Percentiles rank a stretch among this genome's conserved stretches.
Conservation (phyloP, 352 stramenopile species). For the Aphanomyces cochlioides region DNA sequence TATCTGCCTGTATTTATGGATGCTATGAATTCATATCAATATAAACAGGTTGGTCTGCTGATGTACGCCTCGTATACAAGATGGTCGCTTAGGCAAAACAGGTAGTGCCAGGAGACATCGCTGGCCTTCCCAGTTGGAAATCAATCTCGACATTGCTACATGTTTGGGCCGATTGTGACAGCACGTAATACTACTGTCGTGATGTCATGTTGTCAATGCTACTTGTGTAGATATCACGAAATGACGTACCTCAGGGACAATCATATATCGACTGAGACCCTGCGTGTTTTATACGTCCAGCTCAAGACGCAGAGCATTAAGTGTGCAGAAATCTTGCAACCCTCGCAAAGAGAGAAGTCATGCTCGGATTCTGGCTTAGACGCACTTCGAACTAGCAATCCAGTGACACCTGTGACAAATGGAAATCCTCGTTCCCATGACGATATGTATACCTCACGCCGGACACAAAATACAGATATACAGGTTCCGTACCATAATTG, state of each 20-base stretch:
- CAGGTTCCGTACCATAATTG: conserved; percentile 11
- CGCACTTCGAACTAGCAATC: neutral
- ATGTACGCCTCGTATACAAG: neutral
- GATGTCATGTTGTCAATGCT: neutral
- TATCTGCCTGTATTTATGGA: conserved; percentile 16
- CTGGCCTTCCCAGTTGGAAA: neutral
- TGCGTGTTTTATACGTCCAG: conserved; percentile 16
- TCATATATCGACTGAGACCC: conserved; percentile 1
- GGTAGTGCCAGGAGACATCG: neutral
- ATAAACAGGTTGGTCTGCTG: conserved; percentile 11
- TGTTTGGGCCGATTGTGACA: conserved; percentile 24
- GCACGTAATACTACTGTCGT: neutral
- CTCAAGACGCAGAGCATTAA: conserved; percentile 21
- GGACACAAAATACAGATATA: neutral
- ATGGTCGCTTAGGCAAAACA: neutral
- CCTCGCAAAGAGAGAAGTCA: conserved; percentile 4
- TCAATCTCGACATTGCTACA: neutral
- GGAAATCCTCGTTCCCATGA: neutral
- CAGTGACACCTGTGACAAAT: neutral
- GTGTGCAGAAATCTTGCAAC: conserved; percentile 17
- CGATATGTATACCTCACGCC: conserved; percentile 1
- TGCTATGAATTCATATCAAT: neutral
- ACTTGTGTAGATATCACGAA: conserved; percentile 14
- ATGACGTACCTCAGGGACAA: conserved; percentile 16
- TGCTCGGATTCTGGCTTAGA: conserved; percentile 23